phyloP scores from a whole-genome alignment of 164 flowering plant species.

The Aristolochia contorta region DNA sequence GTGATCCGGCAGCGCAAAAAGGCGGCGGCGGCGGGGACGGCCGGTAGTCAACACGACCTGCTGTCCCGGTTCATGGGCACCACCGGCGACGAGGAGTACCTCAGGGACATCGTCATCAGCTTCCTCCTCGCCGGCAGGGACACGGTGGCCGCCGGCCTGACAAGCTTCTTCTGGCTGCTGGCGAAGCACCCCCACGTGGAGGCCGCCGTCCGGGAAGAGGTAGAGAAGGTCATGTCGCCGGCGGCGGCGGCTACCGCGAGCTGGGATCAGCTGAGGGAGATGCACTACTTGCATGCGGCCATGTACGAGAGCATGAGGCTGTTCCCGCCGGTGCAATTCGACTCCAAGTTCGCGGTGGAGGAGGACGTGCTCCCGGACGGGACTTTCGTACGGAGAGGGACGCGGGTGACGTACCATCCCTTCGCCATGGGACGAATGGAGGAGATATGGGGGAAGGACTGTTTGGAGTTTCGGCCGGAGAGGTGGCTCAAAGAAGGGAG shows the following conservation, averaged over 20 bases:
- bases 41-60: constrained; percentile 31
- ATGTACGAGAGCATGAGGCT: constrained; percentile 56
- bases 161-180: constrained; percentile 48
- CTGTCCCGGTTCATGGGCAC: constrained; percentile 51
- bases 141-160: constrained; percentile 54
- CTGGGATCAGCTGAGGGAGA: constrained; percentile 28
- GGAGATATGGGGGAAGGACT: constrained; percentile 60
- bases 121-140: constrained; percentile 73
- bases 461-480: constrained; percentile 55
- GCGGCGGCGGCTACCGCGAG: constrained; percentile 7
- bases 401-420: constrained; percentile 64
- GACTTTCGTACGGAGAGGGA: constrained; percentile 37
- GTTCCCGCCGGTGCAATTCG: constrained; percentile 60
- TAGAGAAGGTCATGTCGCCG: constrained; percentile 15
- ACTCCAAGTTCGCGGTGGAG: constrained; percentile 40
- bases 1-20: constrained; percentile 31
- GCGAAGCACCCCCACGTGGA: constrained; percentile 33
- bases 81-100: constrained; percentile 26
- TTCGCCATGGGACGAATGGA: constrained; percentile 84
- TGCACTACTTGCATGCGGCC: constrained; percentile 59
- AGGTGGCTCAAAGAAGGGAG: constrained; percentile 45
- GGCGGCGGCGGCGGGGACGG: too few species aligned
- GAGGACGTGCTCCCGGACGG: constrained; percentile 69
- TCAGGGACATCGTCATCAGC: constrained; percentile 59
- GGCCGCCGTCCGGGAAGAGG: constrained; percentile 1